Base-by-base conservation (phyloP, 1,284 basidiomycete species). In the Meripilus lineatus region DNA sequence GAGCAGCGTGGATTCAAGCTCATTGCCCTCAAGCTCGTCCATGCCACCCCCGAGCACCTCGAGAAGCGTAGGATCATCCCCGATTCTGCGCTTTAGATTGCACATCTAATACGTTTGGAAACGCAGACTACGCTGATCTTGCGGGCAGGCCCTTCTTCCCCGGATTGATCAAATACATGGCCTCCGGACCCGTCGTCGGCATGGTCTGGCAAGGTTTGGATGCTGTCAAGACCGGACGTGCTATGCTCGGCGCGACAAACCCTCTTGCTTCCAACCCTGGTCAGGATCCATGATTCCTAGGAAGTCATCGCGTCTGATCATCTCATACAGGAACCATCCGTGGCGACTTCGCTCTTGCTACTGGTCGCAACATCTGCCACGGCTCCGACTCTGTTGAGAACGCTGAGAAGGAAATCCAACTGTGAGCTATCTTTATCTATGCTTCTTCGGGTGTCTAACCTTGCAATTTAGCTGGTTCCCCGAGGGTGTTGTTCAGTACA, bases 151-250 rank as follows among this genome's bases (percentile, higher is more conserved):
- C 79, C 45, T 97, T 97, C 84, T 97, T 96, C 84, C 86, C 89
- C 54, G 84, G 86, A 54, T 70, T 97, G 59, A 85, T 95, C 77
- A 84, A 83, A 65, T 96, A 96, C 79, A 91, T 97, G 94, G 79
- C 83, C 46, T 82, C 90, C 52, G 95, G 95, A 52, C 95, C 95
- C 58, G 95, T 99, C 57, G 86, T 96, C 61, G 90, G 80, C 62
- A 96, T 97, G 84, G 95, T 95, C 61, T 97, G 93, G 81, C 80
- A 97, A 73, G 95, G 95, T 58, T 84, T 94, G 60, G 92, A 96
- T 65, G 92, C 91, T 56, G 93, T 96, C 75, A 95, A 95, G 79
- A 93, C 89, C 51, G 93, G 93, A 58, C 92, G 93, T 71, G 78
- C 69, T 66, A 93, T 98, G 84, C 89, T 99, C 58, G 93, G 95